Conservation (phyloP, 805 yeast genomes). For the Cyberlindnera saturnus region DNA sequence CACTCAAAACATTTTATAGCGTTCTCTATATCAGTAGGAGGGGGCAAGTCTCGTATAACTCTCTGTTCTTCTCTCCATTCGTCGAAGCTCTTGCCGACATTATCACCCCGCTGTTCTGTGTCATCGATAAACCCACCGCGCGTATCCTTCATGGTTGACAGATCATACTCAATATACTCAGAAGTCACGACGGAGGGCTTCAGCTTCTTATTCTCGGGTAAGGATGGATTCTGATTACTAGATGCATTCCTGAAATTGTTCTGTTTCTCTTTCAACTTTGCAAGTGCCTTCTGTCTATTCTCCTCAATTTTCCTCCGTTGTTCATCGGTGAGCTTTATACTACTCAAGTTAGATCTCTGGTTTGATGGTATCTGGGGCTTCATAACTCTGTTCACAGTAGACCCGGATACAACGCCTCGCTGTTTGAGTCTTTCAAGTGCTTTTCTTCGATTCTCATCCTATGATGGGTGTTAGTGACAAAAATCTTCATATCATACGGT, state of each 20-base stretch:
- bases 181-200: constrained; percentile 47
- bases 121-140: constrained; percentile 58
- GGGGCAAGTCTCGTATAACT: constrained; percentile 50
- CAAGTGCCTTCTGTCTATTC: constrained; percentile 50
- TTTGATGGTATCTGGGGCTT: constrained; percentile 10
- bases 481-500: neutral
- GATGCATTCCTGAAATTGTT: constrained; percentile 35
- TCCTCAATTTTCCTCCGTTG: constrained; percentile 43
- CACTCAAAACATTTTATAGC: constrained; percentile 88
- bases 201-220: constrained; percentile 4
- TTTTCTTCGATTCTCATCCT: constrained; percentile 60
- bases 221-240: constrained; percentile 15
- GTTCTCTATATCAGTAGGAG: constrained; percentile 62
- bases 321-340: constrained; percentile 37
- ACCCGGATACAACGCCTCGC: constrained; percentile 28
- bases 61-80: constrained; percentile 46
- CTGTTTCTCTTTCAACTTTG: constrained; percentile 31
- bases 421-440: constrained; percentile 55
- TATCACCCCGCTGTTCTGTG: constrained; percentile 37
- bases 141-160: constrained; percentile 84
- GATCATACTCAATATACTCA: constrained; percentile 79
- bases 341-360: constrained; percentile 11
- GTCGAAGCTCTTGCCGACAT: constrained; percentile 42
- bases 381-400: constrained; percentile 10
- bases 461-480: neutral